Evolutionary conservation across 1,139 yeast species (phyloP), one percentile per base, ranked within the genome.

Genomic region (Pichia cactophila): DNA sequence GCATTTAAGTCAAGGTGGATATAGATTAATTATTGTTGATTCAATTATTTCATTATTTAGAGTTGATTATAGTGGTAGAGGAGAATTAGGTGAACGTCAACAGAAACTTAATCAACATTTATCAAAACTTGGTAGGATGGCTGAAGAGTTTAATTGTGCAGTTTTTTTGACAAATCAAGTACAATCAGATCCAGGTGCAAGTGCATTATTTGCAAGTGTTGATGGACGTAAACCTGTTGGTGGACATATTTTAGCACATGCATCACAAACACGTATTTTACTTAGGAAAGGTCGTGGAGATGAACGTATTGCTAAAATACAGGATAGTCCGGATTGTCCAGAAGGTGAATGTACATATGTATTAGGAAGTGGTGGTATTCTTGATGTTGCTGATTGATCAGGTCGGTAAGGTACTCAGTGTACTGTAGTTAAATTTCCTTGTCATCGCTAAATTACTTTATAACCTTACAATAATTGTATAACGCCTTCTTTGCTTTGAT

Each of bases 151-250:
- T 59, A 79, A 80, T 53, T 66, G 77, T 40, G 83, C 84, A 0
- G 78, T 78, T 1, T 78, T 80, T 54, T 65, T 79, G 66, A 79
- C 84, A 1, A 79, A 79, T 52, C 84, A 80, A 59, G 83, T 78
- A 11, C 85, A 80, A 60, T 75, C 82, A n/a, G 84, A 80, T 56
- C 84, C 84, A 1, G 85, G 85, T 43, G 85, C 84, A 0, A 77
- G 82, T 48, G 78, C 83, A 2, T 63, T 80, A 49, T 80, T 80
- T 67, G 84, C 84, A 0, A 69, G 81, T 36, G 82, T 81, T 17
- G 85, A 80, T 63, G 83, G 84, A 10, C 69, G 83, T 53, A 80
- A 80, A 59, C 85, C 85, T 59, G 76, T 80, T 51, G 85, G 84
- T 29, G 85, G 84, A 0, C 85, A 80, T 62, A 79, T 79, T 37